A percentile compares a stretch with the other conserved stretches of the same genome.
Evolutionary conservation across 805 yeast species (phyloP).

Genomic region (Candida sanyiensis): DNA sequence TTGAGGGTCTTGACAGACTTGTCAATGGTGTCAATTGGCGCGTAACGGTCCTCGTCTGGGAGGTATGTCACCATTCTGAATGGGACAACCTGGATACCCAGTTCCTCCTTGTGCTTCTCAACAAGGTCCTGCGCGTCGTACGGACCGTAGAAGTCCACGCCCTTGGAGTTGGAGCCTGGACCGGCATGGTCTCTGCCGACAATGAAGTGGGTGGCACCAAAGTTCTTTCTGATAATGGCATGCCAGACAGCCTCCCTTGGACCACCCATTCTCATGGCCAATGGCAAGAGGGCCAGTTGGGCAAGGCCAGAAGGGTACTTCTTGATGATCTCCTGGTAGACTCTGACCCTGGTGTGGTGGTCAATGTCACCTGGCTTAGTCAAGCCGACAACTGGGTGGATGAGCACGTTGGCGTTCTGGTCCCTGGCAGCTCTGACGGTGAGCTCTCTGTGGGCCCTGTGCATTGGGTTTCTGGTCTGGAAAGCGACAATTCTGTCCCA

Average conservation of each 20-base stretch:
- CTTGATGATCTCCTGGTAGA: slow-evolving; percentile 85
- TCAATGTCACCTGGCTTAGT: slow-evolving; percentile 98
- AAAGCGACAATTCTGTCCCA: slow-evolving; percentile 93
- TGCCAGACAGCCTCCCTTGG: slow-evolving; percentile 99
- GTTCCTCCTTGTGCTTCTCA: slow-evolving; percentile 65
- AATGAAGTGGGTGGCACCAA: slow-evolving; percentile 94
- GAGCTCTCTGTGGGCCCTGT: slow-evolving; percentile 93
- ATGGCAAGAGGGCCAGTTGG: slow-evolving; percentile 76
- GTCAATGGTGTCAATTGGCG: slow-evolving; percentile 90
- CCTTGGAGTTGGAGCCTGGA: slow-evolving; percentile 83
- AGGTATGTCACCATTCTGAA: slow-evolving; percentile 95
- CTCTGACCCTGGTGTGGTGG: slow-evolving; percentile 95
- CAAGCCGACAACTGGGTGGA: slow-evolving; percentile 95
- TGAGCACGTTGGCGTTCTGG: slow-evolving; percentile 77
- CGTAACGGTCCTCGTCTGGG: slow-evolving; percentile 92
- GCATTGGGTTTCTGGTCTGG: slow-evolving; percentile 99
- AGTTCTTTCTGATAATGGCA: slow-evolving; percentile 92
- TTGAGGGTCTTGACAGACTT: slow-evolving; percentile 75
- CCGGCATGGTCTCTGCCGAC: slow-evolving; percentile 99
- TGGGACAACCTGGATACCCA: slow-evolving; percentile 87
- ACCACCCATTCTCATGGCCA: slow-evolving; percentile 99
- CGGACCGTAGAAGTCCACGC: slow-evolving; percentile 93
- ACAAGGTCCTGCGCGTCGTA: slow-evolving; percentile 93
- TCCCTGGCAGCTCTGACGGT: slow-evolving; percentile 97
- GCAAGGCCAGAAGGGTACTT: slow-evolving; percentile 95